Evolutionary conservation across 2,329 filamentous ascomycete species (phyloP), one percentile per base, ranked within the genome.

Genomic region (Thielaviopsis ethacetica): DNA sequence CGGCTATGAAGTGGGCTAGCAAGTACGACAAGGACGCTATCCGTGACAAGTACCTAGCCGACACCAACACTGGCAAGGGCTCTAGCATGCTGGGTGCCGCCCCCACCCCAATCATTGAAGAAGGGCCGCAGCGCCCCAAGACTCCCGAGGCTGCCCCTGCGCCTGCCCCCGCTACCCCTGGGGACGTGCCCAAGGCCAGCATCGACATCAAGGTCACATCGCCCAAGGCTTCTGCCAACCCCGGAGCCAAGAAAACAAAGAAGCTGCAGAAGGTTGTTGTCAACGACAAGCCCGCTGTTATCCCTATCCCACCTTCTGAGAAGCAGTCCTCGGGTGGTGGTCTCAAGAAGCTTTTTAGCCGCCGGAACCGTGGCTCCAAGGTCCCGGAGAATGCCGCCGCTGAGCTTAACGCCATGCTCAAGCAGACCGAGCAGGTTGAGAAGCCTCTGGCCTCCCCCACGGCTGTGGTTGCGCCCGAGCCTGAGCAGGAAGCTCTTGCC

Each of bases 1-100:
- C 90, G 24, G 93, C 93, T 1, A 85, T 98, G 84, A 95, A 95
- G 70, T 98, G 93, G 93, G 89, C 91, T 34, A 91, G 79, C 70
- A 90, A 90, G 66, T 97, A 96, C 68, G 93, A 97, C 71, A 94
- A 93, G 71, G 84, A 93, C 66, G 77, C 85, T 7, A 85, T 95
- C 62, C 84, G 90, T 58, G 83, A 88, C 63, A 83, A 88, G n/a
- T 97, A 97, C 70, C 76, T 97, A 56, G 81, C 82, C 53, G 84
- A 94, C 67, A 75, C 73, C 54, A 81, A 77, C 63, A 83, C 86
- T 50, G 90, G 91, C 22, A 86, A 81, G 61, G 88, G 88, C 13
- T 68, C 71, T 66, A 7, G 64, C 67, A 4, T 68, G 70, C 5
- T 64, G 66, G 15, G 59, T 62, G 26, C 30, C 38, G 54, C 50